Evolutionary conservation across 805 yeast genomes (phyloP), one percentile per base, ranked within the genome.

Genomic region (Hanseniaspora valbyensis): DNA sequence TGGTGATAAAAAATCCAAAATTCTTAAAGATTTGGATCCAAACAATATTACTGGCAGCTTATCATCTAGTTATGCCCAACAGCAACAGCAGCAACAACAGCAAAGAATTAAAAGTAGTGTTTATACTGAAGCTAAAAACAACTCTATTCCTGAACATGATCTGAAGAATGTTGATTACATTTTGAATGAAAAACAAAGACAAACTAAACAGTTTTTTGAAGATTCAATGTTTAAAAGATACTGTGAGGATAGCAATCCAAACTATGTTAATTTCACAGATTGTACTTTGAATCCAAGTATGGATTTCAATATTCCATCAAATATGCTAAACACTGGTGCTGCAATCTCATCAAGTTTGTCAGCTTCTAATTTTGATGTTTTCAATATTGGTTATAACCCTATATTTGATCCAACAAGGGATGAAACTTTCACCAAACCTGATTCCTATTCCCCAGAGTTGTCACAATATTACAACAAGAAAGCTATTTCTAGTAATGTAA

Each of bases 71-170:
- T 22, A 29, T 42, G 53, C 52, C 21, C 55, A 59, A 54, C 34
- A 52, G 54, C 42, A 50, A 14, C 50, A 49, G 19, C 2, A 29
- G 25, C 36, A 38, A 13, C 59, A 58, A 37, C 57, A 54, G 42
- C 57, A 54, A 28, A 49, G 55, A 29, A 54, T 57, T 50, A 57
- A 64, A 13, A 64, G 66, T 1, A 90, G 85, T 61, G 88, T 94
- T 22, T 84, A 88, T 67, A 94, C 87, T 57, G 81, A 83, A 58
- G 65, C 87, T 36, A 95, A 96, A 2, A 82, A 92, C 34, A 83
- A 95, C 1, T 85, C 87, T 65, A 84, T 90, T 55, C 96, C 97
- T 14, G 96, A 90, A 65, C 74, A 89, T 74, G 95, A 87, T 42
- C 70, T 90, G 54, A 81, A 83, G 22, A 85, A 95, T 5, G 89